Conservation (phyloP, 176 grass and related monocot genomes). For the Bromus sterilis region DNA sequence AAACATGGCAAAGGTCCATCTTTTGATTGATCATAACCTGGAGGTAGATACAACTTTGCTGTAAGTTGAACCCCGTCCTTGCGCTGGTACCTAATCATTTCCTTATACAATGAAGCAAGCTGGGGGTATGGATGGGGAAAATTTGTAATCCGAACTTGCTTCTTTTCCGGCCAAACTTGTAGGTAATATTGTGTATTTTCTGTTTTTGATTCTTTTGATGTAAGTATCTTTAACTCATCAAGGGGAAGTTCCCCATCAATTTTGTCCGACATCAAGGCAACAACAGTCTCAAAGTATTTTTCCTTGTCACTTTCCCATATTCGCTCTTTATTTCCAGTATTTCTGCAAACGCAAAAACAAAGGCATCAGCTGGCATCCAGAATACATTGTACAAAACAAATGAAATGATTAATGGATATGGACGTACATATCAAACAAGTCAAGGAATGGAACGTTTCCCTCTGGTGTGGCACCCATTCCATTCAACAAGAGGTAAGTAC, state of each 20-base stretch:
- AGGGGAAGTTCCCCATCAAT: slow-evolving; percentile 65
- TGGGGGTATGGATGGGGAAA: slow-evolving; percentile 98
- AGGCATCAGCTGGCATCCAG: not conserved
- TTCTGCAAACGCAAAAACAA: slow-evolving; percentile 50
- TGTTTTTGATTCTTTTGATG: slow-evolving; percentile 97
- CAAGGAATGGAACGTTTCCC: slow-evolving; percentile 96
- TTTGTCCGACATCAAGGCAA: slow-evolving; percentile 89
- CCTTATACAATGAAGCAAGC: slow-evolving; percentile 79
- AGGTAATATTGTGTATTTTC: slow-evolving; percentile 98
- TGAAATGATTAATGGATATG: not conserved
- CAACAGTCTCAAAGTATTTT: slow-evolving; percentile 89
- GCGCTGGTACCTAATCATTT: slow-evolving; percentile 93
- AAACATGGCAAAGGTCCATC: slow-evolving; percentile 92
- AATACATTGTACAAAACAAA: slow-evolving; percentile 17
- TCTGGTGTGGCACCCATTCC: slow-evolving; percentile 95
- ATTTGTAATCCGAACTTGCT: slow-evolving; percentile 87
- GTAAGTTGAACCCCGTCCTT: slow-evolving; percentile 99
- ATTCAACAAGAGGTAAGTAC: slow-evolving; percentile 72
- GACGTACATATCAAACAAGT: slow-evolving; percentile 97
- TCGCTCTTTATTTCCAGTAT: slow-evolving; percentile 84
- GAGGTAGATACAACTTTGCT: slow-evolving; percentile 84
- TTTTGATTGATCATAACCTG: slow-evolving; percentile 69
- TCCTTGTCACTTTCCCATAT: slow-evolving; percentile 99
- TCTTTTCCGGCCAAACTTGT: slow-evolving; percentile 87
- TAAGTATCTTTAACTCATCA: slow-evolving; percentile 85